Conservation (phyloP, 345 rosid species). For the Salix exigua region DNA sequence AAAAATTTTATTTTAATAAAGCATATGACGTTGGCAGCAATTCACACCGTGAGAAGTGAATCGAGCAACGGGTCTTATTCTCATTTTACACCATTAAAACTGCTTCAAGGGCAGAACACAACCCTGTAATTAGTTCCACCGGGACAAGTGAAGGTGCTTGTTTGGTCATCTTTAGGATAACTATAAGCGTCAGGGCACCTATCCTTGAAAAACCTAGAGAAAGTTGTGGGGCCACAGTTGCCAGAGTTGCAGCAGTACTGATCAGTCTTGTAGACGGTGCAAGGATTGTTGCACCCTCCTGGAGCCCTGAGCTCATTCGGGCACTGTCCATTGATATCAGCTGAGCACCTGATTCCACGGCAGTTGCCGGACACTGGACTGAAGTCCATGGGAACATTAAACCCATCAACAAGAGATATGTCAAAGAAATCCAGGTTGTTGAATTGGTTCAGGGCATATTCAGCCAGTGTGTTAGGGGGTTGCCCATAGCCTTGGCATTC, state of each 20-base stretch:
- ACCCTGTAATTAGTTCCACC: constrained; percentile 29
- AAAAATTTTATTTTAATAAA: no score
- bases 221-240: constrained; percentile 18
- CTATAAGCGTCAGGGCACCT: constrained; percentile 27
- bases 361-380: constrained; percentile 39
- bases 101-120: constrained; percentile 28
- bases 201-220: constrained; percentile 23
- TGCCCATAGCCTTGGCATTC: constrained; percentile 43
- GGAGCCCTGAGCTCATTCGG: constrained; percentile 35
- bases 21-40: background rate
- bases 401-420: constrained; percentile 51
- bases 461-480: constrained; percentile 65
- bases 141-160: constrained; percentile 36
- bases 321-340: constrained; percentile 58
- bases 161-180: constrained; percentile 30
- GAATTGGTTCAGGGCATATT: constrained; percentile 55
- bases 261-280: constrained; percentile 44
- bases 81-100: background rate
- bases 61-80: background rate
- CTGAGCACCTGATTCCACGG: constrained; percentile 41
- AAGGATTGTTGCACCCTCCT: constrained; percentile 41
- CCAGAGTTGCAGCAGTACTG: constrained; percentile 44
- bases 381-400: constrained; percentile 52
- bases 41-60: background rate
- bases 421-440: constrained; percentile 40